Evolutionary conservation across 139 green algal species (phyloP), one percentile per base, ranked within the genome.

Genomic region (Monoraphidium neglectum): DNA sequence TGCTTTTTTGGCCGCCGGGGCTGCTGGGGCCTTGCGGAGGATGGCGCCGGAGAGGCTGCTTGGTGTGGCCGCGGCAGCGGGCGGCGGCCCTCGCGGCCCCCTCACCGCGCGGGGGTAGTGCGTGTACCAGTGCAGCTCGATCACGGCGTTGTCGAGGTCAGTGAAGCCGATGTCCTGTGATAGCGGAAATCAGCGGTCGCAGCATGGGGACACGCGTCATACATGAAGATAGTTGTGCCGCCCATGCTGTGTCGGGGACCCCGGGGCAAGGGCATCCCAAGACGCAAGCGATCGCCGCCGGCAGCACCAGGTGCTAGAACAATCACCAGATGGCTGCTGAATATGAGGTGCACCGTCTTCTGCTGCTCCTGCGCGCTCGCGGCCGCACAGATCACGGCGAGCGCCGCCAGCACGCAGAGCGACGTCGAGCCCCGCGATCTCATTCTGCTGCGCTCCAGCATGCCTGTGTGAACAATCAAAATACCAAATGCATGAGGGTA

Each of bases 41-140:
- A n/a, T n/a, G n/a, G n/a, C n/a, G n/a, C n/a, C n/a, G n/a, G n/a
- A n/a, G n/a, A n/a, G n/a, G n/a, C n/a, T n/a, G n/a, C n/a, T n/a
- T n/a, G n/a, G n/a, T n/a, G n/a, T n/a, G n/a, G n/a, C n/a, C n/a
- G n/a, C n/a, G n/a, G n/a, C n/a, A n/a, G n/a, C n/a, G n/a, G n/a
- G n/a, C n/a, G n/a, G n/a, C n/a, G 12, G 43, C 43, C 43, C 43
- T 12, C 43, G 8, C 8, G 43, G 8, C 12, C 43, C 43, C n/a
- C 56, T 38, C 24, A 87, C 80, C 26, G 88, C 88, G 6, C 38
- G 26, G 13, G 82, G 84, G 32, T 82, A 87, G 49, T 87, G 80
- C 15, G 80, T 36, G 12, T 88, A 64, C 49, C 92, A 92, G 71
- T 92, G 90, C 0, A 78, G 67, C 63, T 85, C 74, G 37, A 92